phyloP scores from a whole-genome alignment of 768 basidiomycete species.

The Boletus vermiculosoides region DNA sequence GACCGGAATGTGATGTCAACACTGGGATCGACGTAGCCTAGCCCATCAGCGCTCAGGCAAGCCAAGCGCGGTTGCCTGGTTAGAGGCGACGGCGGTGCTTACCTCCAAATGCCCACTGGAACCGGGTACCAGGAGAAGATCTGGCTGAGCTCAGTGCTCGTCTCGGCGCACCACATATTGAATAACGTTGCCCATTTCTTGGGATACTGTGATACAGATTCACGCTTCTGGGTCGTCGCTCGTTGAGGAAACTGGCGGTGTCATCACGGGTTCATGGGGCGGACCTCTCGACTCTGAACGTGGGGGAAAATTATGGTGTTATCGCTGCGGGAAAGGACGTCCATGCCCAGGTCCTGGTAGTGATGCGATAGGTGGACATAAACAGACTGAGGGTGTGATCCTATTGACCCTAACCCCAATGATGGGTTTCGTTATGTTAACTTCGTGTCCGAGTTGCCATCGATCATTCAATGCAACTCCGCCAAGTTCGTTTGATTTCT shows the following conservation, averaged over 20 bases:
- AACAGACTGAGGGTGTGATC: too few species aligned
- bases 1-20: constrained; percentile 44
- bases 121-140: constrained; percentile 90
- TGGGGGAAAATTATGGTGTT: constrained; percentile 85
- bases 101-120: constrained; percentile 77
- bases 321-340: constrained; percentile 76
- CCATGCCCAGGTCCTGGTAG: constrained; percentile 66
- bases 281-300: constrained; percentile 78
- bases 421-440: not conserved
- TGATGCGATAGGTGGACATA: not conserved
- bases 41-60: too few species aligned
- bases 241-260: constrained; percentile 85
- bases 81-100: too few species aligned
- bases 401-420: not conserved
- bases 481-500: too few species aligned
- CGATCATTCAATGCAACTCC: too few species aligned
- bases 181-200: not conserved
- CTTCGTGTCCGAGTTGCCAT: too few species aligned
- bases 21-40: not conserved
- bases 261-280: constrained; percentile 84
- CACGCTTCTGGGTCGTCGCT: constrained; percentile 86
- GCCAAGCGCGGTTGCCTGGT: too few species aligned
- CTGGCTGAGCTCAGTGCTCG: constrained; percentile 57
- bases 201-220: constrained; percentile 64
- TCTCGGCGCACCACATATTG: too few species aligned